Conservation (phyloP, 1,139 yeast genomes). For the Lodderomyces jiufengensis region DNA sequence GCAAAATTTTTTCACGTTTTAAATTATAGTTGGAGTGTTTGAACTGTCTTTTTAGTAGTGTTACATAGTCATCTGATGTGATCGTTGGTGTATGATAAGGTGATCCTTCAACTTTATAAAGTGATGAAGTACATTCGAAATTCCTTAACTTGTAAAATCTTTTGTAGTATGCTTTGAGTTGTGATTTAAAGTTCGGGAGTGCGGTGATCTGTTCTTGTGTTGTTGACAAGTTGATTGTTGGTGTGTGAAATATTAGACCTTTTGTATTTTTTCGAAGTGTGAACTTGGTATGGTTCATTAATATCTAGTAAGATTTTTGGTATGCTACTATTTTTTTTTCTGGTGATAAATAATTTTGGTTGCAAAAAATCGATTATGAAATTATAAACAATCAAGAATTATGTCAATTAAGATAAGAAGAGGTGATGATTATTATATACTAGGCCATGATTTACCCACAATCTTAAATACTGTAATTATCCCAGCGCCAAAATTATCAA, state of each 20-base stretch:
- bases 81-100: slow-evolving; percentile 12
- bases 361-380: slow-evolving; percentile 2
- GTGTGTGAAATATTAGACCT: slow-evolving; percentile 10
- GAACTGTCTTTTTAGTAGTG: slow-evolving; percentile 23
- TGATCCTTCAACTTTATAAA: slow-evolving; percentile 5
- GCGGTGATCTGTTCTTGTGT: slow-evolving; percentile 11
- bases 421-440: slow-evolving; percentile 13
- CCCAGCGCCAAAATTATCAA: slow-evolving; percentile 8
- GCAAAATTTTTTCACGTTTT: slow-evolving; percentile 16
- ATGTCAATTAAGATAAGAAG: slow-evolving; percentile 11
- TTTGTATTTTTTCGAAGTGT: slow-evolving; percentile 8
- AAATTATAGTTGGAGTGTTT: slow-evolving; percentile 19
- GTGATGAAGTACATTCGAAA: slow-evolving; percentile 16
- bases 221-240: slow-evolving; percentile 7
- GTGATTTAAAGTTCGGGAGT: slow-evolving; percentile 14
- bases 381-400: no score
- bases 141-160: slow-evolving; percentile 30
- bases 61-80: slow-evolving; percentile 6
- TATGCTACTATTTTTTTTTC: not conserved
- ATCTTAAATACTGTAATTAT: slow-evolving; percentile 1
- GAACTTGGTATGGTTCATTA: slow-evolving; percentile 5
- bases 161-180: slow-evolving; percentile 25
- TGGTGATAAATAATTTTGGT: slow-evolving; percentile 1
- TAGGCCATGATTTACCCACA: slow-evolving; percentile 9
- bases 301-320: not conserved